Percentiles rank a stretch among this genome's conserved stretches.
phyloP scores from a whole-genome alignment of 441 rosid genomes.

The Theobroma grandiflorum region DNA sequence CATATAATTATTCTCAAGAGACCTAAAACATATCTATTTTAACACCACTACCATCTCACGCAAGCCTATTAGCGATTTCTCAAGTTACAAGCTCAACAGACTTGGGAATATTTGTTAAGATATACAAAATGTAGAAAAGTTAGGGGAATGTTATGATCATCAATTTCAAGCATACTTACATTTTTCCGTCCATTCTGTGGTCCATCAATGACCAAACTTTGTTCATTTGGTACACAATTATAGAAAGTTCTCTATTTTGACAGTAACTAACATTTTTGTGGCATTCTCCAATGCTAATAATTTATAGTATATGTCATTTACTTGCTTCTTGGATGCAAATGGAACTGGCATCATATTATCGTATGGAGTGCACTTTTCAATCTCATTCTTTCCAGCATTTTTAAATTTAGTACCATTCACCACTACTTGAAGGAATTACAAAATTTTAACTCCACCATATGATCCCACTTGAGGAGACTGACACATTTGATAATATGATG shows the following conservation, averaged over 20 bases:
- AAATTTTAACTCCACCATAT: not conserved
- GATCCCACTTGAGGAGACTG: not conserved
- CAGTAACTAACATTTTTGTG: not conserved
- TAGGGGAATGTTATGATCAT: not conserved
- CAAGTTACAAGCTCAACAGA: constrained; percentile 3
- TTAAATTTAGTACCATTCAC: not conserved
- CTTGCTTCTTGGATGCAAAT: not conserved
- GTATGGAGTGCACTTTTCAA: not conserved
- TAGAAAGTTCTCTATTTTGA: not conserved
- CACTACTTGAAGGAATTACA: not conserved
- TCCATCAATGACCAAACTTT: not conserved
- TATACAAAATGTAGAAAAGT: not conserved
- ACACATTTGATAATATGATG: constrained; percentile 4
- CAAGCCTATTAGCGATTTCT: not conserved
- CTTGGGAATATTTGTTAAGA: not conserved
- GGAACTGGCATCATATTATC: not conserved
- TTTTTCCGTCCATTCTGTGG: not conserved
- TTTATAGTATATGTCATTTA: not conserved
- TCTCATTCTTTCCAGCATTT: not conserved
- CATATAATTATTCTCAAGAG: too few relatives aligned
- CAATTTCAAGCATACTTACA: not conserved
- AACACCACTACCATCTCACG: not conserved
- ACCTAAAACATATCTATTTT: not conserved
- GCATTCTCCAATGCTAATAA: not conserved
- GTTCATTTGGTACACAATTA: not conserved